Evolutionary conservation across 176 grass and related monocot genomes (phyloP).

Genomic region (Poa annua): DNA sequence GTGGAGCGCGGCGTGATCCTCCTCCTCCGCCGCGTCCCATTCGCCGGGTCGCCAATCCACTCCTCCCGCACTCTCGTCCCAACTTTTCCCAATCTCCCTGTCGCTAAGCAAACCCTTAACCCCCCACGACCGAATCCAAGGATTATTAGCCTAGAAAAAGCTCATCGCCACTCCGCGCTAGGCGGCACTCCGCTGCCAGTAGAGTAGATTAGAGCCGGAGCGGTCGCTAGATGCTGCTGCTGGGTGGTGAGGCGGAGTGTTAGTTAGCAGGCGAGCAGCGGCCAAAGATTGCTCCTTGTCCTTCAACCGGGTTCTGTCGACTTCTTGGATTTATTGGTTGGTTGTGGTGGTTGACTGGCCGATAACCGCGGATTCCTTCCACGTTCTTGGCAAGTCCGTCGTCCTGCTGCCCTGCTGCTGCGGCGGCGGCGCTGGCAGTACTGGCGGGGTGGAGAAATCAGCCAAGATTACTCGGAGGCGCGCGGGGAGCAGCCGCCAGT

Average conservation of each 20-base stretch:
- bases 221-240: not conserved
- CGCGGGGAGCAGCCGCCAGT: conserved; percentile 19
- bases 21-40: not conserved
- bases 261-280: not conserved
- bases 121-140: not conserved
- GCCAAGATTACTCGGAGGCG: conserved; percentile 26
- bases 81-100: conserved; percentile 34
- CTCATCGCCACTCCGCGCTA: not conserved
- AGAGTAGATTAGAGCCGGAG: not conserved
- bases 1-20: conserved; percentile 25
- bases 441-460: not conserved
- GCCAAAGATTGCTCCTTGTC: conserved; percentile 17
- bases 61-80: not conserved
- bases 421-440: not conserved
- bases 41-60: conserved; percentile 28
- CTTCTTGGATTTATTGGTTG: not conserved
- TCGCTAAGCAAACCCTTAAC: conserved; percentile 47
- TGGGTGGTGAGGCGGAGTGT: not conserved
- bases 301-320: not conserved
- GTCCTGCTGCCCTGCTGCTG: not conserved
- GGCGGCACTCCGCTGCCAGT: not conserved
- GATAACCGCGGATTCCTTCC: not conserved
- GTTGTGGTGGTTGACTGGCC: not conserved
- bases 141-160: conserved; percentile 5
- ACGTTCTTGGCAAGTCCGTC: not conserved